These are phyloP conservation scores for Termitomyces sp. DNA, from an alignment of 768 basidiomycete species.

Conservation along the genomic window DNA sequence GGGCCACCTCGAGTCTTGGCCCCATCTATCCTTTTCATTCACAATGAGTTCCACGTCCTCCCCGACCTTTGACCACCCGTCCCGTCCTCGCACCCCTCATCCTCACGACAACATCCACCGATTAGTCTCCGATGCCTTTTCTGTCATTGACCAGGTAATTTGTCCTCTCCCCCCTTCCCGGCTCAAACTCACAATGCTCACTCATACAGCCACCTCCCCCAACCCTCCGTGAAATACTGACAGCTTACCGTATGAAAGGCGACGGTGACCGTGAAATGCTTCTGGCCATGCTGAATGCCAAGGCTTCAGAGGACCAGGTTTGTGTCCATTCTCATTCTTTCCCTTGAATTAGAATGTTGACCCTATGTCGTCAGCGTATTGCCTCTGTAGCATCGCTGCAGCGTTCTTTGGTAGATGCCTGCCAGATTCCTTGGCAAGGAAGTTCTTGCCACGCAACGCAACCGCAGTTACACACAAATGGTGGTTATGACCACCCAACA, in stretches of 20 bases:
- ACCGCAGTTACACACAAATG: constrained; percentile 21
- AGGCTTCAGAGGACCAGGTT: constrained; percentile 91
- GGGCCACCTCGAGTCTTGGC: constrained; percentile 34
- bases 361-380: constrained; percentile 44
- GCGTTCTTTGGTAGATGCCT: constrained; percentile 63
- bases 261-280: constrained; percentile 92
- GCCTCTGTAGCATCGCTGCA: constrained; percentile 68
- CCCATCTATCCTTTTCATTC: constrained; percentile 25
- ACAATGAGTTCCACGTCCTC: constrained; percentile 30
- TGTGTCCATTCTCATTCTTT: constrained; percentile 15
- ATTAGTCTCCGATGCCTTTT: constrained; percentile 31
- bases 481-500: constrained; percentile 33
- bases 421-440: constrained; percentile 24
- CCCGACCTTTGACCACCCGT: constrained; percentile 23
- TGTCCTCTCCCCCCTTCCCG: neutral
- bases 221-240: constrained; percentile 77
- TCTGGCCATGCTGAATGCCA: constrained; percentile 85
- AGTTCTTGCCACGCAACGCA: constrained; percentile 14
- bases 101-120: constrained; percentile 27
- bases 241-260: constrained; percentile 78
- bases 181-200: constrained; percentile 10
- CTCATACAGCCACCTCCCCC: constrained; percentile 65
- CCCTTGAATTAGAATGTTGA: neutral
- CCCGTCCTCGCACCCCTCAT: constrained; percentile 19
- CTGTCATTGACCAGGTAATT: constrained; percentile 37